Conservation (phyloP, 495 filamentous ascomycete genomes). For the Cryomyces minteri region DNA sequence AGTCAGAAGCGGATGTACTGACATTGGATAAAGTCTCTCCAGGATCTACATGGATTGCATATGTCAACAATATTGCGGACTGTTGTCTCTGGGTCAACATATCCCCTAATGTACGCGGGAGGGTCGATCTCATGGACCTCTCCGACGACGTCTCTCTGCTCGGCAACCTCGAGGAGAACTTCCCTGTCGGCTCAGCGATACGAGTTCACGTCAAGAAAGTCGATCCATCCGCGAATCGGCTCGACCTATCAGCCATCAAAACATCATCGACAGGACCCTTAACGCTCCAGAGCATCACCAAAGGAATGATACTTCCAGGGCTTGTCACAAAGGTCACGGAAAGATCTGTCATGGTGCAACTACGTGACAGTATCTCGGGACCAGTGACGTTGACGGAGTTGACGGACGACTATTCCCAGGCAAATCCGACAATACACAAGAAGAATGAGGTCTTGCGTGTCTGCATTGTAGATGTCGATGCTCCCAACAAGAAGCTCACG, state of each 20-base stretch:
- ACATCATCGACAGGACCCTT: constrained; percentile 31
- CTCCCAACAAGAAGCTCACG: constrained; percentile 60
- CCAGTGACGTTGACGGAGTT: constrained; percentile 62
- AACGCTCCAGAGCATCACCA: constrained; percentile 46
- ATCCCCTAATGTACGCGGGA: constrained; percentile 75
- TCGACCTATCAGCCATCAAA: constrained; percentile 65
- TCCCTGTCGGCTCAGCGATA: constrained; percentile 74
- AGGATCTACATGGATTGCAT: constrained; percentile 55
- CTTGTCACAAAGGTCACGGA: constrained; percentile 78
- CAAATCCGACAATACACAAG: constrained; percentile 43
- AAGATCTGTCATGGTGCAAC: constrained; percentile 61
- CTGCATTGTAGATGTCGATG: constrained; percentile 63
- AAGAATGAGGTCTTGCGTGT: constrained; percentile 79
- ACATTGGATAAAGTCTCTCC: constrained; percentile 54
- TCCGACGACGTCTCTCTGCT: constrained; percentile 68
- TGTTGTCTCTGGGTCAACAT: constrained; percentile 76
- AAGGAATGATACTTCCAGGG: constrained; percentile 63
- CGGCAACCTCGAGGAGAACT: constrained; percentile 57
- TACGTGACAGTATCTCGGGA: constrained; percentile 57
- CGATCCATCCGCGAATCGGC: constrained; percentile 49
- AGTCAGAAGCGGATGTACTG: constrained; percentile 35
- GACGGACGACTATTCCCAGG: constrained; percentile 64
- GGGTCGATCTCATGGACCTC: constrained; percentile 62
- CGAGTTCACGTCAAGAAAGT: constrained; percentile 57
- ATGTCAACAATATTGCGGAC: constrained; percentile 70